Conservation (phyloP, 768 basidiomycete genomes). For the Trametes meyenii region DNA sequence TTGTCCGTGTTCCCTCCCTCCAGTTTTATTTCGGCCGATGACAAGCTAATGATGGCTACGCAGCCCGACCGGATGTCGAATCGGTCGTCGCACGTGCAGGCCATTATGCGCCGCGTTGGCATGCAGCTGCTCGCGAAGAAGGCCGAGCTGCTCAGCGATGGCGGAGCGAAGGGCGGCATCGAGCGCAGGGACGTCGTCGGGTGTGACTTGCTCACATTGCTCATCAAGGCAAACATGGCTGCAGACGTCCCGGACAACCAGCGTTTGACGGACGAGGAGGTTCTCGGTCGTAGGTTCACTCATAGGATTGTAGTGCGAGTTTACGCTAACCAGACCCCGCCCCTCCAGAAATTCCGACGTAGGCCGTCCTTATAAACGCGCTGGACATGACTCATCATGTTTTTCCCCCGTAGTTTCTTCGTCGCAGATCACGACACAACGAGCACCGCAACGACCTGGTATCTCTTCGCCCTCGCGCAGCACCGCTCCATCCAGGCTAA, state of each 20-base stretch:
- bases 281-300: slow-evolving; percentile 49
- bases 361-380: not conserved
- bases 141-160: slow-evolving; percentile 30
- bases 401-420: slow-evolving; percentile 16
- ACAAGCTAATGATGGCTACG: not conserved
- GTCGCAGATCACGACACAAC: slow-evolving; percentile 48
- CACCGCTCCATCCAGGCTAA: slow-evolving; percentile 38
- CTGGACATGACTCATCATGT: not conserved
- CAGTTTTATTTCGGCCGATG: no score
- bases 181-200: slow-evolving; percentile 37
- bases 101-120: slow-evolving; percentile 34
- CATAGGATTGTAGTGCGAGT: not conserved
- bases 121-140: slow-evolving; percentile 35
- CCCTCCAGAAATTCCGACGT: slow-evolving; percentile 23
- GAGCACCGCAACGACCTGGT: slow-evolving; percentile 37
- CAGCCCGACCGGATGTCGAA: slow-evolving; percentile 14
- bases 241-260: slow-evolving; percentile 57
- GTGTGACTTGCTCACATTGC: slow-evolving; percentile 60
- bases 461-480: slow-evolving; percentile 41
- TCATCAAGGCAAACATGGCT: slow-evolving; percentile 66
- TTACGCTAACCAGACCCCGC: not conserved
- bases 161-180: slow-evolving; percentile 32
- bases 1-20: slow-evolving; percentile 15
- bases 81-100: slow-evolving; percentile 11
- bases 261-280: slow-evolving; percentile 61